Evolutionary conservation across 2,329 filamentous ascomycete genomes (phyloP).

Genomic region (Aureobasidium sp.): DNA sequence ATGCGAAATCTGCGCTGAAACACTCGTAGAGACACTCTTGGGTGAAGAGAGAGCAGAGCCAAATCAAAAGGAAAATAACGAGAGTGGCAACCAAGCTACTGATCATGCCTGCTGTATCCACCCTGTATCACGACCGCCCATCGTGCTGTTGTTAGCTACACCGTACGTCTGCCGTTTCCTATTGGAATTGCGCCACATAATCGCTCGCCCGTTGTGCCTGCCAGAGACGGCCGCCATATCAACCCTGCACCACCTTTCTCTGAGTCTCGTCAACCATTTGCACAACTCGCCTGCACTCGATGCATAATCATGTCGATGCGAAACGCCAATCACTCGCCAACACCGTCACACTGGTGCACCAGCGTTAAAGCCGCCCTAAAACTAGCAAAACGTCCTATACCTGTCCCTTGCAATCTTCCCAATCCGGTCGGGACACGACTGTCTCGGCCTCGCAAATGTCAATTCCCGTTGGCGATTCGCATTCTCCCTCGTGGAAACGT

Average conservation of each 20-base stretch:
- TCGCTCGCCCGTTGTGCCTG: neutral
- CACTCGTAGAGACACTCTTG: neutral
- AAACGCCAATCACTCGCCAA: neutral
- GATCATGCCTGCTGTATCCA: neutral
- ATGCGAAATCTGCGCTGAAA: neutral
- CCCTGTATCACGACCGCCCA: neutral
- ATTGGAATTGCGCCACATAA: conserved; percentile 10
- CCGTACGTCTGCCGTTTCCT: neutral
- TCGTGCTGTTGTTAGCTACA: neutral
- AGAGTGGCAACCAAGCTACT: neutral
- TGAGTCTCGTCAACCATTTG: too few relatives aligned
- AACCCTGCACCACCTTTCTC: too few relatives aligned
- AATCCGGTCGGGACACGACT: neutral
- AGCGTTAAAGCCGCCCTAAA: neutral
- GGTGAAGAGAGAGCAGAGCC: neutral
- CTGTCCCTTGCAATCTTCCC: neutral
- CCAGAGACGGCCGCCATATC: neutral
- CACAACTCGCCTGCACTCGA: neutral
- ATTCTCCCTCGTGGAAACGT: conserved; percentile 8
- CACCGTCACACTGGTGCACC: neutral
- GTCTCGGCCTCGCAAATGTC: conserved; percentile 1
- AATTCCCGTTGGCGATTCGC: conserved; percentile 1
- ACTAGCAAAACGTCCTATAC: conserved; percentile 9
- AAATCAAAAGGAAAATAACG: neutral
- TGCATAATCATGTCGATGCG: neutral